phyloP scores from a whole-genome alignment of 2,329 filamentous ascomycete genomes.

The Aspergillus melleus region DNA sequence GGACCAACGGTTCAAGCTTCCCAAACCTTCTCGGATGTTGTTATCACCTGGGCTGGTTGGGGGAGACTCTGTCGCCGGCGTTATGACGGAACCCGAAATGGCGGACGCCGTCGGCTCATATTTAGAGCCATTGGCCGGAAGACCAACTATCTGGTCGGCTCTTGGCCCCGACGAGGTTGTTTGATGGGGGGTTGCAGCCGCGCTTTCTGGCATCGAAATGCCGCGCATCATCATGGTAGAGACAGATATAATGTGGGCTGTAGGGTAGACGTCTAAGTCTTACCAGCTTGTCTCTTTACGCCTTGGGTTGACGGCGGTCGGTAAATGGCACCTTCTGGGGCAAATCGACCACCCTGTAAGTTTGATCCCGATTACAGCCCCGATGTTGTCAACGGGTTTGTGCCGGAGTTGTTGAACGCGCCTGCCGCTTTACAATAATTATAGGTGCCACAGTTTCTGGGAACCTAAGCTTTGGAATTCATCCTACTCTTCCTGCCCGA shows the following conservation, averaged over 20 bases:
- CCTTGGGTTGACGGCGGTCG: background rate
- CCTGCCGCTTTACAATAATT: background rate
- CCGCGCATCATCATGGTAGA: background rate
- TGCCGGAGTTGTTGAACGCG: background rate
- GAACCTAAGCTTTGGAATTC: background rate
- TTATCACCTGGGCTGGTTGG: conserved; percentile 18
- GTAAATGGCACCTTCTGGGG: background rate
- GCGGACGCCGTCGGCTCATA: conserved; percentile 6
- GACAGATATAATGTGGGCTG: background rate
- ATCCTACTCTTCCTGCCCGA: background rate
- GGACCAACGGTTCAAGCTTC: conserved; percentile 59
- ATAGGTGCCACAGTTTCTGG: background rate
- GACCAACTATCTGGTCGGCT: too few species aligned
- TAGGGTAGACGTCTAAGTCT: background rate
- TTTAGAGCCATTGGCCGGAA: conserved; percentile 1
- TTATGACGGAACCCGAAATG: conserved; percentile 4
- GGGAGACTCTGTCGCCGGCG: conserved; percentile 5
- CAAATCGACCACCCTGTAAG: background rate
- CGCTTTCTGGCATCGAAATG: background rate
- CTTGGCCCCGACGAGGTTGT: background rate
- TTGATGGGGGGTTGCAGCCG: background rate
- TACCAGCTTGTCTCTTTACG: background rate
- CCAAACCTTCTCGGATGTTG: conserved; percentile 46
- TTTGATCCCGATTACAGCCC: too few species aligned
- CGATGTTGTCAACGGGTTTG: background rate